Conservation (phyloP, 495 filamentous ascomycete genomes). For the Trichoderma gamsii region DNA sequence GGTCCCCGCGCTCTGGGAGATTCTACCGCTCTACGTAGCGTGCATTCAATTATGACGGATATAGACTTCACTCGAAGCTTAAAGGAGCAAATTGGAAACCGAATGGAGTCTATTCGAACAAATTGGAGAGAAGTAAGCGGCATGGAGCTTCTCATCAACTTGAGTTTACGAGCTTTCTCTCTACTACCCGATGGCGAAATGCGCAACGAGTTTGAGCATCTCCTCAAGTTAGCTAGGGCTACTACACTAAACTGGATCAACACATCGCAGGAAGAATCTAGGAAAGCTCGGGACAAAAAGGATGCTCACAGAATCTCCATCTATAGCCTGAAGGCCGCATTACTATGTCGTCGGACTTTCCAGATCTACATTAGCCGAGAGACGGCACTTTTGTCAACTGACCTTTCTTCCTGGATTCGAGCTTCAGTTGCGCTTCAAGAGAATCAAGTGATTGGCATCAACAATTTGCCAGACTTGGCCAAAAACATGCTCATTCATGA, state of each 20-base stretch:
- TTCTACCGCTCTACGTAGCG: constrained; percentile 29
- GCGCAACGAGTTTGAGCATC: constrained; percentile 10
- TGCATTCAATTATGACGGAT: constrained; percentile 44
- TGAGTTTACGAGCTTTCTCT: constrained; percentile 31
- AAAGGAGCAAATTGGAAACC: constrained; percentile 33
- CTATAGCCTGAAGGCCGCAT: constrained; percentile 38
- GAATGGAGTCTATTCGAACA: constrained; percentile 33
- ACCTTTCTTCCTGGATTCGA: not conserved
- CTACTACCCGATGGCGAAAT: constrained; percentile 15
- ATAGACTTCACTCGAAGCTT: constrained; percentile 38
- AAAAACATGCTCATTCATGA: not conserved
- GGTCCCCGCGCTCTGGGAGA: constrained; percentile 33
- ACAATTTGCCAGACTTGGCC: not conserved
- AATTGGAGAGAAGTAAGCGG: constrained; percentile 50
- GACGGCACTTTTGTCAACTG: not conserved
- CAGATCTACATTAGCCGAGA: not conserved
- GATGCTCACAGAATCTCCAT: constrained; percentile 29
- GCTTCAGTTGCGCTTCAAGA: not conserved
- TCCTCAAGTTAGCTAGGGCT: constrained; percentile 21
- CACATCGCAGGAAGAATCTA: constrained; percentile 39
- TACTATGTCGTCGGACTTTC: not conserved
- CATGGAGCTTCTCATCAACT: constrained; percentile 45
- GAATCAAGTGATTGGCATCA: not conserved
- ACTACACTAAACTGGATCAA: constrained; percentile 38
- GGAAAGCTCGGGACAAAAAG: constrained; percentile 34